These are phyloP conservation scores for Aspergillus fischeri DNA, from an alignment of 2,329 filamentous ascomycete species.

Conservation along the genomic window DNA sequence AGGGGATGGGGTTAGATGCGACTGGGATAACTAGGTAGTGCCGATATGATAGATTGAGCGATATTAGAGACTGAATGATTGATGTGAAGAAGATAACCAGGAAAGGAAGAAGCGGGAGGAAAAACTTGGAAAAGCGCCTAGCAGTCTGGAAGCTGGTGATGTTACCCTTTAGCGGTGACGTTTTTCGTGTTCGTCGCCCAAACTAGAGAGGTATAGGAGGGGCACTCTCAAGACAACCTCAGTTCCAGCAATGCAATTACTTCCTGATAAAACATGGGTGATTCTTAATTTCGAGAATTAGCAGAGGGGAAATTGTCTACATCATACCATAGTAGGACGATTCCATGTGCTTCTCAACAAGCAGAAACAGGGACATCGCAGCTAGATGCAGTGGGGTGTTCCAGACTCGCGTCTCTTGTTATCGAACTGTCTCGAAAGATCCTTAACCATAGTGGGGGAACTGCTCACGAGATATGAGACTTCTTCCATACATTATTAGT, in stretches of 20 bases:
- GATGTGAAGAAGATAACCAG: constrained; percentile 1
- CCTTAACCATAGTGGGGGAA: neutral
- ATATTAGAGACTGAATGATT: neutral
- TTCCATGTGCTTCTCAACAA: neutral
- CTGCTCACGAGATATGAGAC: neutral
- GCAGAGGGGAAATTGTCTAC: neutral
- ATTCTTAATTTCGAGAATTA: neutral
- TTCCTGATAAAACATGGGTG: neutral
- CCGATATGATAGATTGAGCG: neutral
- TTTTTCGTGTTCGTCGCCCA: neutral
- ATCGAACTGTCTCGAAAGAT: neutral
- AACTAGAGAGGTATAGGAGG: neutral
- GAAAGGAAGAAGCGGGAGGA: neutral
- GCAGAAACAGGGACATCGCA: neutral
- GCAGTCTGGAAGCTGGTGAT: neutral
- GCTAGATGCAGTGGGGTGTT: neutral
- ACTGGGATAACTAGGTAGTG: neutral
- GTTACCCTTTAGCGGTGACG: neutral
- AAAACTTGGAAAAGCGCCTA: neutral
- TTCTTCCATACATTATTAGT: neutral
- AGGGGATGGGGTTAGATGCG: neutral
- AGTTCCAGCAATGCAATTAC: neutral
- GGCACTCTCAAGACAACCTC: too few relatives aligned
- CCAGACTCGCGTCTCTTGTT: neutral
- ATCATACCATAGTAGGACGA: neutral